Evolutionary conservation across 352 stramenopile species (phyloP).

Genomic region (Albugo laibachii): DNA sequence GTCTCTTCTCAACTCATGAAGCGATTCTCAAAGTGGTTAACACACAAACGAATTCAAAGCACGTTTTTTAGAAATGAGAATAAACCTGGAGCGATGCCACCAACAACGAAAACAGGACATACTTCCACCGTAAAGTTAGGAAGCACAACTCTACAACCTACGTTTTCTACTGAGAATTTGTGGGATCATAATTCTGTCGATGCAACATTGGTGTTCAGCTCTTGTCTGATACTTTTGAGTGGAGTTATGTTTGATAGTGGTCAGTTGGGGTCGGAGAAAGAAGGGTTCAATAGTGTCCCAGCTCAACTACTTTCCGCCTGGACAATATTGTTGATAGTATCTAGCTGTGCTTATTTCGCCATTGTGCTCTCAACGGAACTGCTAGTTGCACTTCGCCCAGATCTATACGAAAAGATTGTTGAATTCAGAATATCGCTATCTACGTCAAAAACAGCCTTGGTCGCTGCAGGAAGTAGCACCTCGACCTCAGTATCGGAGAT

Average conservation of each 20-base stretch:
- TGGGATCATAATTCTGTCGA: conserved; percentile 73
- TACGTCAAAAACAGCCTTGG: too few species aligned
- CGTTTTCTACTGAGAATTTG: conserved; percentile 16
- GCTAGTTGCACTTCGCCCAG: conserved; percentile 29
- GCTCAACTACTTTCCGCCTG: conserved; percentile 24
- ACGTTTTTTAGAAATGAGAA: too few species aligned
- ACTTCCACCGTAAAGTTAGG: conserved; percentile 8
- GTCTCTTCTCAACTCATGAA: neutral
- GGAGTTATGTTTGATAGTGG: conserved; percentile 51
- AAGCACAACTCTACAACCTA: too few species aligned
- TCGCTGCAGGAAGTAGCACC: neutral
- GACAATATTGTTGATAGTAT: conserved; percentile 32
- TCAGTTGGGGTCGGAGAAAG: conserved; percentile 17
- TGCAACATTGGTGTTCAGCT: conserved; percentile 42
- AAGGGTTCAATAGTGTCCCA: conserved; percentile 22
- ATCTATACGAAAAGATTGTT: conserved; percentile 40
- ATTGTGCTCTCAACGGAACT: conserved; percentile 43
- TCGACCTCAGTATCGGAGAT: neutral
- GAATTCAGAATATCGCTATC: conserved; percentile 6
- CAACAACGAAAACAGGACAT: conserved; percentile 5
- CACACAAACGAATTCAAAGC: conserved; percentile 9
- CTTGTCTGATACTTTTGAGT: conserved; percentile 36
- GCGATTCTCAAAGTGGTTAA: too few species aligned
- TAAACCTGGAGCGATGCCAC: too few species aligned
- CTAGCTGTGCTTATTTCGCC: conserved; percentile 34